Base-by-base conservation (phyloP, 345 rosid genomes). In the Noccaea bulbosa region DNA sequence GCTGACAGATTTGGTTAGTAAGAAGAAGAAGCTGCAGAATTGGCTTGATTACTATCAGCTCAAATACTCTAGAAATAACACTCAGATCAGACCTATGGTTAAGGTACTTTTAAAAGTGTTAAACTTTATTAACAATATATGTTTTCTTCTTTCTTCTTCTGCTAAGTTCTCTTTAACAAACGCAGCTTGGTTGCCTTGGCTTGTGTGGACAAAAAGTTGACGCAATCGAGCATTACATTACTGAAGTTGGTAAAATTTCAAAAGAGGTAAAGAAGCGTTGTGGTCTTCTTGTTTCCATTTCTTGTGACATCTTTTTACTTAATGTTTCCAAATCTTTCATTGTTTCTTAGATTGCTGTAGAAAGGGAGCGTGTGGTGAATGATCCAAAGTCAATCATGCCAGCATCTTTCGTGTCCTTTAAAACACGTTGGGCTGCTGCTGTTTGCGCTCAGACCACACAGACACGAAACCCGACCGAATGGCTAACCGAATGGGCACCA, bases 381-480 rank as follows among this genome's bases (percentile, higher is more conserved):
- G 99, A 94, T 83, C 86, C 86, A 2, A 86, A 86, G 73, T 61
- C 86, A 2, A 82, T 88, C 55, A 84, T 91, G 95, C 97, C 97
- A 30, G 96, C 96, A 17, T 89, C 99, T 34, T 94, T 94, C 77
- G 99, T 91, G 65, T 94, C 97, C 6, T 94, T 94, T 72, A 91
- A 87, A 79, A 84, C 90, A 37, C 86, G 96, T 71, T 94, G 99
- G 99, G 96, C 88, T 71, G 93, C 99, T 6, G 99, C 97, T 58
- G 97, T 94, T 46, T 88, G 96, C 77, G 96, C 97, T 65, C 99
- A 91, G 79, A 94, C 99, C 16, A 89, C 86, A 75, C 99, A 94
- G 75, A 79, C 88, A 9, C 78, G 90, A 74, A 83, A 94, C 69
- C 99, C 99, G 3, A 91, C 97, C 30, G 66, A 78, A 37, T 94